Evolutionary conservation across 164 flowering plant genomes (phyloP).

Genomic region (Vitis amurensis): DNA sequence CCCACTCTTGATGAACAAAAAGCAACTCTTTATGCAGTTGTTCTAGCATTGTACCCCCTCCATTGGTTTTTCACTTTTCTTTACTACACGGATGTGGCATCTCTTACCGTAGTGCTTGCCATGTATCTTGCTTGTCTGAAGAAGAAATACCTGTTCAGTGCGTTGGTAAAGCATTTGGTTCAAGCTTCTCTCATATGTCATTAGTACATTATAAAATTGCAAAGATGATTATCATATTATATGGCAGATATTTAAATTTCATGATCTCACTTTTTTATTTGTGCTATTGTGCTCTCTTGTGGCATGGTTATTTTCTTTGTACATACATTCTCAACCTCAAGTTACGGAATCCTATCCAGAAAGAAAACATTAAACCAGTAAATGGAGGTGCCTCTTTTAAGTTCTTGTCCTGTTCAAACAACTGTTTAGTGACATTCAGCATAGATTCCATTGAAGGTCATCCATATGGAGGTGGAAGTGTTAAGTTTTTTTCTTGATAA

Average conservation of each 20-base stretch:
- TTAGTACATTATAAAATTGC: neutral
- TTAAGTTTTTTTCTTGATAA: neutral
- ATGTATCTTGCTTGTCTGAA: conserved; percentile 79
- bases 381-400: too few relatives aligned
- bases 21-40: conserved; percentile 59
- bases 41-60: conserved; percentile 74
- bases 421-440: too few relatives aligned
- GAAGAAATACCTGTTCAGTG: conserved; percentile 64
- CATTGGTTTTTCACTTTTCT: conserved; percentile 96
- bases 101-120: conserved; percentile 75
- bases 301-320: too few relatives aligned
- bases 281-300: too few relatives aligned
- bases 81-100: conserved; percentile 93
- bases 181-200: neutral
- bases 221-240: neutral
- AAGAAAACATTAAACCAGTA: too few relatives aligned
- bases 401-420: too few relatives aligned
- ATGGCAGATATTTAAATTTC: neutral
- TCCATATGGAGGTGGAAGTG: neutral
- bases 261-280: too few relatives aligned
- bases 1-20: conserved; percentile 61
- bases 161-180: conserved; percentile 55
- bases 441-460: too few relatives aligned
- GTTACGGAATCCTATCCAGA: too few relatives aligned
- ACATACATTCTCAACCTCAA: too few relatives aligned